Evolutionary conservation across 768 basidiomycete genomes (phyloP).

Genomic region (Boletus tomentosulus): DNA sequence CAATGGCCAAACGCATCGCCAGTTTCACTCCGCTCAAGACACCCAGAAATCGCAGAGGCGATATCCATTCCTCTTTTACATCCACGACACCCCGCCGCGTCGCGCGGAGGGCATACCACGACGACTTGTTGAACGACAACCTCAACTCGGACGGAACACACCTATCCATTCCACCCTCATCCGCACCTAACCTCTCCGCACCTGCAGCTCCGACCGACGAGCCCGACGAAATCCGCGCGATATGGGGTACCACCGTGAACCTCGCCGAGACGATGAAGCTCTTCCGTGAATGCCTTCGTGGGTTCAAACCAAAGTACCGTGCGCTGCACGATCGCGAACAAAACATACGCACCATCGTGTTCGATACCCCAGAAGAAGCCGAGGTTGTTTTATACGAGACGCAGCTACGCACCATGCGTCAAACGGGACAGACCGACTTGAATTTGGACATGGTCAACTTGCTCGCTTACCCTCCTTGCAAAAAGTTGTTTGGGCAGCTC

Average conservation of each 20-base stretch:
- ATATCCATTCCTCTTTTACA: constrained; percentile 30
- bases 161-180: constrained; percentile 56
- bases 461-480: constrained; percentile 77
- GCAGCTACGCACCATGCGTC: constrained; percentile 81
- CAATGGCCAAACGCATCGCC: constrained; percentile 39
- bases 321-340: constrained; percentile 63
- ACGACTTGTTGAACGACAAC: constrained; percentile 29
- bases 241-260: constrained; percentile 98
- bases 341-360: constrained; percentile 46
- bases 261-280: constrained; percentile 86
- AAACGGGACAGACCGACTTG: constrained; percentile 88
- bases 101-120: constrained; percentile 17
- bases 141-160: constrained; percentile 57
- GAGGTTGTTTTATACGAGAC: constrained; percentile 72
- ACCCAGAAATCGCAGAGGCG: constrained; percentile 40
- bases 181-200: constrained; percentile 54
- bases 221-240: constrained; percentile 82
- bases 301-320: constrained; percentile 93
- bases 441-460: constrained; percentile 89
- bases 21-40: constrained; percentile 33
- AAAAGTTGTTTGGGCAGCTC: constrained; percentile 80
- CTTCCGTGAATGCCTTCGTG: constrained; percentile 83
- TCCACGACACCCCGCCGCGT: constrained; percentile 28
- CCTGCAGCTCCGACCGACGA: constrained; percentile 61
- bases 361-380: constrained; percentile 60